These are phyloP conservation scores for Dipodascopsis tothii DNA, from an alignment of 805 yeast species.

Conservation along the genomic window DNA sequence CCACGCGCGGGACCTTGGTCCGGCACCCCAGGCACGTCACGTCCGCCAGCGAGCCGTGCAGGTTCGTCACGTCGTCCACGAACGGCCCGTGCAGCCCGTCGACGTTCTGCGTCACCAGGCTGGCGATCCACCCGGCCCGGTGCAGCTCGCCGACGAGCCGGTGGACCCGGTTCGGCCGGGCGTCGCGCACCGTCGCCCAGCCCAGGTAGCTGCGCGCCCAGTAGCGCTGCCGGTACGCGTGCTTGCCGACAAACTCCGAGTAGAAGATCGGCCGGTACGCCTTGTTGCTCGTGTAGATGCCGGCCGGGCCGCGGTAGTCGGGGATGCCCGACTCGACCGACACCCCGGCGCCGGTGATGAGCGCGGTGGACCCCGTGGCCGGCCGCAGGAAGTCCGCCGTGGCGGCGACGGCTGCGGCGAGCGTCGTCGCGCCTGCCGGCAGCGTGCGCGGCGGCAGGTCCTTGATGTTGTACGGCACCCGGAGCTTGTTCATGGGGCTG, in stretches of 20 bases:
- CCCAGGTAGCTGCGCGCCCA: slow-evolving; percentile 29
- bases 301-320: slow-evolving; percentile 28
- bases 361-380: slow-evolving; percentile 20
- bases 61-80: slow-evolving; percentile 25
- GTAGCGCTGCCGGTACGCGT: slow-evolving; percentile 25
- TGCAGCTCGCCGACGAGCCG: slow-evolving; percentile 18
- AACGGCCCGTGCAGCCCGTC: slow-evolving; percentile 23
- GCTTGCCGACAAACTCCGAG: slow-evolving; percentile 23
- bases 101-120: slow-evolving; percentile 26
- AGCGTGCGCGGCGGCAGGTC: slow-evolving; percentile 7
- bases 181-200: slow-evolving; percentile 18
- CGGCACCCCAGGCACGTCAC: slow-evolving; percentile 26
- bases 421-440: slow-evolving; percentile 15
- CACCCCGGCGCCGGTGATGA: slow-evolving; percentile 28
- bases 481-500: slow-evolving; percentile 15
- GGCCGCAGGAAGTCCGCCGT: slow-evolving; percentile 13
- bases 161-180: slow-evolving; percentile 24
- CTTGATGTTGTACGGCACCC: slow-evolving; percentile 19
- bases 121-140: slow-evolving; percentile 13
- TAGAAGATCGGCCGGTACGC: slow-evolving; percentile 28
- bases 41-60: slow-evolving; percentile 25
- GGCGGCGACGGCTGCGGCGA: slow-evolving; percentile 12
- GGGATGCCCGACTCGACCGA: slow-evolving; percentile 30
- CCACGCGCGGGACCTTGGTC: slow-evolving; percentile 10
- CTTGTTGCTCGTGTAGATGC: slow-evolving; percentile 25